Evolutionary conservation across 257 asterid genomes (phyloP).

Genomic region (Verbascum thapsus): DNA sequence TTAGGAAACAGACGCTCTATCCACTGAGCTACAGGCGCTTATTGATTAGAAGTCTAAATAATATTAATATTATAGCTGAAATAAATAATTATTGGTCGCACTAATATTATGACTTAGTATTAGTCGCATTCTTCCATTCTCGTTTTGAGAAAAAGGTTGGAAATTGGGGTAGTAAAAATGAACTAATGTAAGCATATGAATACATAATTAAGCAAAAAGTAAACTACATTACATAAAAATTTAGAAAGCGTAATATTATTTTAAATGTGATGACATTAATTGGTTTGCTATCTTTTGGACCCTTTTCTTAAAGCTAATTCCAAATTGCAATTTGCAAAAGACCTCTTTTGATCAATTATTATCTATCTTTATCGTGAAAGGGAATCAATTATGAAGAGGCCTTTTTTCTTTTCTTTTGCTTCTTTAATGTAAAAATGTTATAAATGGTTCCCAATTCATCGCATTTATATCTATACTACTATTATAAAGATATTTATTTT

Average conservation of each 20-base stretch:
- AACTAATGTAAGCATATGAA: no score
- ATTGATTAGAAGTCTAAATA: no score
- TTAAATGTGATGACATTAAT: constrained; percentile 13
- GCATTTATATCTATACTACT: no score
- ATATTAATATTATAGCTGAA: no score
- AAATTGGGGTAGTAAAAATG: no score
- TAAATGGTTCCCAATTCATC: background rate
- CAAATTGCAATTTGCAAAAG: constrained; percentile 20
- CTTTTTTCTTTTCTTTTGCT: constrained; percentile 4
- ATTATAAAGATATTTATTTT: no score
- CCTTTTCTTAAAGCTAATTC: constrained; percentile 17
- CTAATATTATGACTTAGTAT: no score
- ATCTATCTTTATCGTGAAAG: background rate
- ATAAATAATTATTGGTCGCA: no score
- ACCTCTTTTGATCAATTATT: constrained; percentile 15
- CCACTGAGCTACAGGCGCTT: constrained; percentile 83
- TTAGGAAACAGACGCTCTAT: constrained; percentile 85
- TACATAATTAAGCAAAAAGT: no score
- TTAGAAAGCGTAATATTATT: background rate
- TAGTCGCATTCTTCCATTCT: no score
- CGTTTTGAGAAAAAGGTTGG: no score
- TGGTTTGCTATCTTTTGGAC: constrained; percentile 5
- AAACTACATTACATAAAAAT: no score
- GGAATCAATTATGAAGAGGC: background rate
- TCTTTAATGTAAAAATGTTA: background rate